phyloP scores from a whole-genome alignment of 352 stramenopile species.

The Pelagophyceae sp. region DNA sequence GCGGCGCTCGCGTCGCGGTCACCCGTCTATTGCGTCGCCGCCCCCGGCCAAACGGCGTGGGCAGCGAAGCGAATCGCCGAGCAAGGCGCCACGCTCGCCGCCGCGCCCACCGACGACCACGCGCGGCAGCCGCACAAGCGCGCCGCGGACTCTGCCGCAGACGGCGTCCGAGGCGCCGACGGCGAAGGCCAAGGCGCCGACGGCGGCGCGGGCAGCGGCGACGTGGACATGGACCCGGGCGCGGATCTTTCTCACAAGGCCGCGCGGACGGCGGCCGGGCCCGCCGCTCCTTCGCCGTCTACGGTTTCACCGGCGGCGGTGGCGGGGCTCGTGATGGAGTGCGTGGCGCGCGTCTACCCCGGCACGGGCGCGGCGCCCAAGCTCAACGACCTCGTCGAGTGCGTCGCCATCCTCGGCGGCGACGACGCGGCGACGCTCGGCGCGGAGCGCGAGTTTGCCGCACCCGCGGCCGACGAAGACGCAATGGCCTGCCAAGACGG shows the following conservation, averaged over 20 bases:
- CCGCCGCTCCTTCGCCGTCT: background rate
- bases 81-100: background rate
- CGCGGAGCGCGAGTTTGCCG: background rate
- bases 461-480: background rate
- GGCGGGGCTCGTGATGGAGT: background rate
- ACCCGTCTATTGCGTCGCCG: background rate
- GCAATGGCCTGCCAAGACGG: background rate
- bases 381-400: constrained; percentile 14
- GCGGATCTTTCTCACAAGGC: background rate
- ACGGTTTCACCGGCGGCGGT: background rate
- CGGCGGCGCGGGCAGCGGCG: background rate
- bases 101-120: constrained; percentile 10
- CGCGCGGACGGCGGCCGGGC: constrained; percentile 5
- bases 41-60: background rate
- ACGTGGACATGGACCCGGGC: background rate
- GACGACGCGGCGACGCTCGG: no score
- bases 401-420: constrained; percentile 11
- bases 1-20: background rate
- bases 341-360: constrained; percentile 1
- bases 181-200: background rate
- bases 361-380: background rate
- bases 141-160: background rate
- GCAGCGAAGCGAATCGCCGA: background rate
- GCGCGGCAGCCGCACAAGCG: no score
- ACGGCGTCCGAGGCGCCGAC: background rate